Evolutionary conservation across 2,329 filamentous ascomycete genomes (phyloP), one percentile per base, ranked within the genome.

Genomic region (Neobulgaria alba): DNA sequence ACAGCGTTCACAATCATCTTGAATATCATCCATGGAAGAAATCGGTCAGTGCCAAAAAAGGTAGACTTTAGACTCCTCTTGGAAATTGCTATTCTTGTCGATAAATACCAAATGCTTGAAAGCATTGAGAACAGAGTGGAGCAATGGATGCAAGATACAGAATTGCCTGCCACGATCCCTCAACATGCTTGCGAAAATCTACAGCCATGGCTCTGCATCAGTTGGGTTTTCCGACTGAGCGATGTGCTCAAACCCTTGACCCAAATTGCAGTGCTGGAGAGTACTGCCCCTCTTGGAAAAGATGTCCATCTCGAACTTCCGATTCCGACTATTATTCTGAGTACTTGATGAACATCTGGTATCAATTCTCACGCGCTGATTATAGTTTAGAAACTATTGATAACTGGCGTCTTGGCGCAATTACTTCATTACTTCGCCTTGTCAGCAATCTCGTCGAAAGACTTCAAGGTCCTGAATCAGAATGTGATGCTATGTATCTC

Each of bases 101-200:
- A 47, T n/a, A 41, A 42, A n/a, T 47, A 47, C 23, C 38, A 47
- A 12, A 32, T 47, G 21, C 29, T 33, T 10, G 45, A 47, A 17
- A 32, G 7, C 12, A 26, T 26, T 7, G 23, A 26, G 7, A 16
- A 8, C 8, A 29, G 20, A 7, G 9, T 31, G 7, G n/a, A 19
- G 14, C 4, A 17, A 3, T 38, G 36, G 36, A 7, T 38, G 21
- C 3, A n/a, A n/a, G n/a, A n/a, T n/a, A n/a, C 26, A 14, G n/a
- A 16, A 3, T 16, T 35, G 16, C 4, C 19, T 12, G 31, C 15
- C 9, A 8, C n/a, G 18, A 16, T 33, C 5, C 31, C 15, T 7
- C 10, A 29, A 19, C 4, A 3, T 2, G 17, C 18, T 4, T 18
- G 3, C 2, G 5, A 7, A 17, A 10, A 38, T n/a, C 9, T 30